phyloP scores from a whole-genome alignment of 805 yeast species.

The Pichia manshurica region DNA sequence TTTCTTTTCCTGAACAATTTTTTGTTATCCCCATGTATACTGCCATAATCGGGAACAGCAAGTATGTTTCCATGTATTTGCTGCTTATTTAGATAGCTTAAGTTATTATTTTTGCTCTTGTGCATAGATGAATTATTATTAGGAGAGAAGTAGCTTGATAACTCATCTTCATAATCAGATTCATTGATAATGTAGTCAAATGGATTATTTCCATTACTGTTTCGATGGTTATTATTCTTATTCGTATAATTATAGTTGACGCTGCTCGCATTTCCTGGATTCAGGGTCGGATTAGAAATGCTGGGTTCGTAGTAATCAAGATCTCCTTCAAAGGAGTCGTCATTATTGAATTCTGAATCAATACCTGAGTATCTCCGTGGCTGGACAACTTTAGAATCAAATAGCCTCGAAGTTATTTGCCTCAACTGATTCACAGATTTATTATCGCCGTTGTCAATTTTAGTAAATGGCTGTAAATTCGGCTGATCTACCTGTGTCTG shows the following conservation, averaged over 20 bases:
- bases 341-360: conserved; percentile 31
- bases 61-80: conserved; percentile 3
- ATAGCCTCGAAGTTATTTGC: conserved; percentile 65
- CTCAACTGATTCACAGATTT: conserved; percentile 23
- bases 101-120: conserved; percentile 3
- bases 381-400: conserved; percentile 67
- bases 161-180: conserved; percentile 26
- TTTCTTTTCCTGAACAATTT: conserved; percentile 18
- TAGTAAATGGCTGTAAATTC: conserved; percentile 8
- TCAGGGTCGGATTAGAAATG: conserved; percentile 1
- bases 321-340: conserved; percentile 52
- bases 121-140: not conserved
- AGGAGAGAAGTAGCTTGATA: conserved; percentile 11
- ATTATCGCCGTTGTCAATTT: conserved; percentile 5
- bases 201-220: not conserved
- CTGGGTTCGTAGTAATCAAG: conserved; percentile 19
- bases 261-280: not conserved
- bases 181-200: conserved; percentile 14
- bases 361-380: conserved; percentile 67
- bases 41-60: conserved; percentile 14
- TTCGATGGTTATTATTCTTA: not conserved
- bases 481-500: not conserved
- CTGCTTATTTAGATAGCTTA: conserved; percentile 6
- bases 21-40: conserved; percentile 10
- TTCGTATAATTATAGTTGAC: conserved; percentile 10